Evolutionary conservation across 2,329 filamentous ascomycete genomes (phyloP).

Genomic region (Aspergillus intermedius): DNA sequence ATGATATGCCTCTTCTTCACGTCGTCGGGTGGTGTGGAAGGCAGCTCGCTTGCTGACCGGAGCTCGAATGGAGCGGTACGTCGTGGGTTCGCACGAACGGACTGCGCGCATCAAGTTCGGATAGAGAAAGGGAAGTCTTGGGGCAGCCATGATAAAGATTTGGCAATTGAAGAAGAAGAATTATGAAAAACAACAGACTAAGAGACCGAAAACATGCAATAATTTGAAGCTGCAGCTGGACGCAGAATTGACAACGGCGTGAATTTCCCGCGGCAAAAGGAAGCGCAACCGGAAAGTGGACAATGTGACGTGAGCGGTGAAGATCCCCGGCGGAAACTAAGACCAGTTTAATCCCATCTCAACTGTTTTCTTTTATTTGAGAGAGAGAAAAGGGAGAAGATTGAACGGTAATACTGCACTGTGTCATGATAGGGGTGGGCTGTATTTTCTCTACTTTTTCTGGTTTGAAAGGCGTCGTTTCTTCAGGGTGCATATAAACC

Average conservation of each 20-base stretch:
- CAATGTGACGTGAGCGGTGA: conserved; percentile 23
- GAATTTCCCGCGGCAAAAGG: conserved; percentile 21
- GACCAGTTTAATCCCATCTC: background rate
- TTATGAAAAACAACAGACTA: conserved; percentile 4
- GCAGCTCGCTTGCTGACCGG: conserved; percentile 17
- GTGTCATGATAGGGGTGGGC: too few relatives aligned
- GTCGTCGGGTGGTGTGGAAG: conserved; percentile 33
- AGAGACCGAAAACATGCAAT: conserved; percentile 3
- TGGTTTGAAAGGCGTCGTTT: too few relatives aligned
- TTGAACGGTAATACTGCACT: too few relatives aligned
- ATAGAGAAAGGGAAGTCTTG: conserved; percentile 62
- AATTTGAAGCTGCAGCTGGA: background rate
- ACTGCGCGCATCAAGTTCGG: conserved; percentile 58
- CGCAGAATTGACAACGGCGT: background rate
- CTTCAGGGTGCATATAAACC: too few relatives aligned
- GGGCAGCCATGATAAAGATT: conserved; percentile 50
- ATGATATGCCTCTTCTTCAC: conserved; percentile 35
- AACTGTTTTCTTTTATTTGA: too few relatives aligned
- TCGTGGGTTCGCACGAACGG: conserved; percentile 43
- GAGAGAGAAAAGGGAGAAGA: too few relatives aligned
- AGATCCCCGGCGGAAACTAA: conserved; percentile 10
- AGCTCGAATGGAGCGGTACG: conserved; percentile 38
- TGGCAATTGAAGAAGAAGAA: conserved; percentile 5
- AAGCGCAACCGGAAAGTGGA: conserved; percentile 7
- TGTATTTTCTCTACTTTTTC: too few relatives aligned